Conservation (phyloP, 2,329 filamentous ascomycete species). For the Epichloe hybrida region DNA sequence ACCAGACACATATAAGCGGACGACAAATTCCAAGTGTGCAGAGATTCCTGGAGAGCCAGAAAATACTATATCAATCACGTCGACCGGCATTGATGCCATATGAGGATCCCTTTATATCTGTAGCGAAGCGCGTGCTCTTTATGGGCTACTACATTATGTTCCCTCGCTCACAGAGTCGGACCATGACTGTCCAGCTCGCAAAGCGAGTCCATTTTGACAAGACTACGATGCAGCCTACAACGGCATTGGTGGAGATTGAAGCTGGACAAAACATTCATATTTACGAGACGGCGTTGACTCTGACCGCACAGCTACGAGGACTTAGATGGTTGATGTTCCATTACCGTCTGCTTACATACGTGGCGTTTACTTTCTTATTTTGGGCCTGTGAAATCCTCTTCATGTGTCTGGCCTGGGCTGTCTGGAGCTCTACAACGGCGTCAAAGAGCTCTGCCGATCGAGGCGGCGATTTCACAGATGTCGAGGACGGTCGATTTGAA, state of each 20-base stretch:
- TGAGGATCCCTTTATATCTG: constrained; percentile 53
- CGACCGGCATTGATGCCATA: constrained; percentile 73
- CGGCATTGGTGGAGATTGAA: constrained; percentile 51
- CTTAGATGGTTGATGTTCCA: constrained; percentile 80
- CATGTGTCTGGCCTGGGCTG: constrained; percentile 50
- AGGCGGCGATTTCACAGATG: constrained; percentile 5
- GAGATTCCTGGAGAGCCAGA: constrained; percentile 21
- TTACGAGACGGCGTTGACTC: constrained; percentile 53
- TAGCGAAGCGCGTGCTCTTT: constrained; percentile 44
- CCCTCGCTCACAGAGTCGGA: constrained; percentile 48
- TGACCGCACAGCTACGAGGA: constrained; percentile 64
- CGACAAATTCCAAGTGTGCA: constrained; percentile 10
- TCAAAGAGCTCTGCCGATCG: constrained; percentile 4
- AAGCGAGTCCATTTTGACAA: constrained; percentile 53
- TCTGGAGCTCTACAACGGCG: constrained; percentile 28
- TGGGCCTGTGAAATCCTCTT: constrained; percentile 64
- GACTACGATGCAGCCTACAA: constrained; percentile 26
- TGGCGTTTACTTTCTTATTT: constrained; percentile 56
- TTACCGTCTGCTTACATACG: constrained; percentile 56
- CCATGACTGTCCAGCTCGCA: constrained; percentile 55
- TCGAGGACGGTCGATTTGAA: constrained; percentile 10
- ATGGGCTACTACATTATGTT: constrained; percentile 59
- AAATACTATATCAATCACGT: constrained; percentile 48
- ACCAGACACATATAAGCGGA: neutral
- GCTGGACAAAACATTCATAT: constrained; percentile 59